These are phyloP conservation scores for Phytophthora macrochlamydospora DNA, from an alignment of 352 stramenopile genomes.

Conservation along the genomic window DNA sequence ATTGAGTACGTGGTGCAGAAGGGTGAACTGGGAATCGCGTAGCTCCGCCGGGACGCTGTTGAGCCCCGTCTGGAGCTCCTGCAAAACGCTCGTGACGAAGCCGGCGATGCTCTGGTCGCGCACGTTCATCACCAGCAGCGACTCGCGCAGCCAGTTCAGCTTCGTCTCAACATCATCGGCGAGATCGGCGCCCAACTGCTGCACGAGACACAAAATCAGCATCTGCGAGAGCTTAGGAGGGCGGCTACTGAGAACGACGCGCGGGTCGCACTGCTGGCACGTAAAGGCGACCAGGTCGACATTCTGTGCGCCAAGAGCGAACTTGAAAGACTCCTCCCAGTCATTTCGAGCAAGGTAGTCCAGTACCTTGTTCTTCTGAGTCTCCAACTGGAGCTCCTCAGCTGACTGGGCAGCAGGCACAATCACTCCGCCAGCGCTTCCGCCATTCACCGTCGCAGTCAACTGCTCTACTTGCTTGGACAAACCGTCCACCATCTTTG, in stretches of 20 bases:
- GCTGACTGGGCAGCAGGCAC: constrained; percentile 31
- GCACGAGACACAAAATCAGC: constrained; percentile 84
- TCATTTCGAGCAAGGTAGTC: constrained; percentile 57
- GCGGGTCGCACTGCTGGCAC: constrained; percentile 72
- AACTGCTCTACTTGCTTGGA: constrained; percentile 70
- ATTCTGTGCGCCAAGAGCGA: constrained; percentile 77
- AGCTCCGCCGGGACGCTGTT: constrained; percentile 60
- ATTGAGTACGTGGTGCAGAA: constrained; percentile 87
- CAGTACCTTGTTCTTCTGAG: constrained; percentile 59
- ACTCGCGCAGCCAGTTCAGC: constrained; percentile 80
- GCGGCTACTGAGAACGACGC: constrained; percentile 61
- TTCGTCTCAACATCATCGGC: constrained; percentile 70
- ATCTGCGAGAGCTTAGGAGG: constrained; percentile 84
- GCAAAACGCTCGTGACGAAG: constrained; percentile 79
- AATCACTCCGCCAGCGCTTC: constrained; percentile 17
- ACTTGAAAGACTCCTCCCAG: constrained; percentile 85
- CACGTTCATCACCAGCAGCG: constrained; percentile 82
- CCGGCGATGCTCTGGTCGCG: constrained; percentile 72
- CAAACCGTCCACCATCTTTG: constrained; percentile 59
- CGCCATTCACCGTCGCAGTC: constrained; percentile 35
- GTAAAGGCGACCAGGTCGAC: constrained; percentile 74
- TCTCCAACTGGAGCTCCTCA: constrained; percentile 63
- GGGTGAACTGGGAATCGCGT: constrained; percentile 83
- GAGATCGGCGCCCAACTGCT: constrained; percentile 80
- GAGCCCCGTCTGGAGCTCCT: constrained; percentile 71